phyloP scores from a whole-genome alignment of 768 basidiomycete genomes.

The Amanita polypyramis region DNA sequence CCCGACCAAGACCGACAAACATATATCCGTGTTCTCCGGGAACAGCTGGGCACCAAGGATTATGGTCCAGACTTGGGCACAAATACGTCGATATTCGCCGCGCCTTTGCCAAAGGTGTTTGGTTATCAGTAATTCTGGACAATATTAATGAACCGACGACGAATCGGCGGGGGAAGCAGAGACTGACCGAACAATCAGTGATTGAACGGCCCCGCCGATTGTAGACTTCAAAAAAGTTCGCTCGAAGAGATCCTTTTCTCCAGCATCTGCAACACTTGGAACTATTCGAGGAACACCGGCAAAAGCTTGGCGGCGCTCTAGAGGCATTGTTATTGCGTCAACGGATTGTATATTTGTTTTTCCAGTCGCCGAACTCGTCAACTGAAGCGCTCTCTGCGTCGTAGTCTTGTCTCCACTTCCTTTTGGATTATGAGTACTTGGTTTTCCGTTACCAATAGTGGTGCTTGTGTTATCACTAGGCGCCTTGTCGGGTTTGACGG shows the following conservation, averaged over 20 bases:
- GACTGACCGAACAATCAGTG: constrained; percentile 25
- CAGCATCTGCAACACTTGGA: constrained; percentile 14
- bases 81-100: constrained; percentile 29
- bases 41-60: constrained; percentile 40
- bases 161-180: background rate
- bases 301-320: constrained; percentile 15
- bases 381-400: background rate
- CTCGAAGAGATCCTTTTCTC: constrained; percentile 23
- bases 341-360: background rate
- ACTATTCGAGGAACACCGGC: constrained; percentile 15
- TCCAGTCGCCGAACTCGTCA: background rate
- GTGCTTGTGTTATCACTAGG: background rate
- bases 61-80: constrained; percentile 39
- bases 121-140: constrained; percentile 17
- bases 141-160: background rate
- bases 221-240: constrained; percentile 26
- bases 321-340: background rate
- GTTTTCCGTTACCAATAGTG: background rate
- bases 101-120: constrained; percentile 20
- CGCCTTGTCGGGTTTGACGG: background rate
- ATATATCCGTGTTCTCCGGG: constrained; percentile 46
- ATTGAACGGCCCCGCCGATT: constrained; percentile 29
- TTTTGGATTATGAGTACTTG: background rate
- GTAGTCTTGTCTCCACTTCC: background rate
- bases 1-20: constrained; percentile 42